Base-by-base conservation (phyloP, 257 asterid species). In the Ligustrum vulgare region DNA sequence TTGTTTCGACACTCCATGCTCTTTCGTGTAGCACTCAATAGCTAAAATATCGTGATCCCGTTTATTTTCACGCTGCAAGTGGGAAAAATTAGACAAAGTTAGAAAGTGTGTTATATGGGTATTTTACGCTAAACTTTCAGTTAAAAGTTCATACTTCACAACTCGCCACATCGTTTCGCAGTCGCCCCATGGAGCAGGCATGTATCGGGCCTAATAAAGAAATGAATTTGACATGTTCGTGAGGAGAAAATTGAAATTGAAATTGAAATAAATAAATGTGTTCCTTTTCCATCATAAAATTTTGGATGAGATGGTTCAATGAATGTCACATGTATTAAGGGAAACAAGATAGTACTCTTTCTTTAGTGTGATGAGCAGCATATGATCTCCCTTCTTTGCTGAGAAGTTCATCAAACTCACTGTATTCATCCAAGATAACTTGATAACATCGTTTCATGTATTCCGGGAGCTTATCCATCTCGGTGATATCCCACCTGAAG, bases 401-500 rank as follows among this genome's bases (percentile, higher is more conserved):
- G 31, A 28, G 31, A 0, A 28, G 82, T 2, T 79, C 87, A 1
- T 77, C 62, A 9, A 41, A 32, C 8, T 77, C 84, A 69, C 77
- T 67, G 54, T 66, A 77, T 1, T 60, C 13, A 3, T 81, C 73
- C 71, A 72, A 68, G 8, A 79, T 22, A 8, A 72, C 84, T 34
- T 33, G 18, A 22, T 80, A 86, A 23, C 81, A 76, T 11, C 73
- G 49, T 73, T 82, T 70, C 87, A 86, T 81, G 34, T 56, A 86
- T 5, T 75, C 69, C 0, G 87, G 89, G 39, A 84, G 82, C 31
- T 8, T 58, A 45, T 75, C 79, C 16, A 75, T 71, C 32, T 71
- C 84, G 6, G 33, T 56, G 9, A 73, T 63, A 54, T 79, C 69
- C 91, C 86, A 87, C 82, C 91, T 87, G 71, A 67, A 1, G 47